These are phyloP conservation scores for Desmodesmus armatus DNA, from an alignment of 139 green algal species.

Conservation along the genomic window DNA sequence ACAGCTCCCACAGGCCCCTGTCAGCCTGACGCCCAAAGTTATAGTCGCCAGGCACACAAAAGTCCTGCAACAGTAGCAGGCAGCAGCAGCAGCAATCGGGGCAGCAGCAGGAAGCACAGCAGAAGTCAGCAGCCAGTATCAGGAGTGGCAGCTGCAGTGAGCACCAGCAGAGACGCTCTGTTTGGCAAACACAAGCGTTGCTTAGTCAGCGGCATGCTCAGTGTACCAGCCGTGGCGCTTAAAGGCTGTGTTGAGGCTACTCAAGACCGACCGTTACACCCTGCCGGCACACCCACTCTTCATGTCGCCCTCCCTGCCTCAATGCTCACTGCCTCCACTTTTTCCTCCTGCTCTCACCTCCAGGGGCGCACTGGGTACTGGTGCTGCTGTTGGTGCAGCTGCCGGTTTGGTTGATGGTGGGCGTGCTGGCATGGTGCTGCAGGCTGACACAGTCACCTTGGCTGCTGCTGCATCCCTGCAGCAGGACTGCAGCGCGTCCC, in stretches of 20 bases:
- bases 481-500: constrained; percentile 16
- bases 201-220: too few species aligned
- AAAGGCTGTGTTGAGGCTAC: not conserved
- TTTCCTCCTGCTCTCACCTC: too few species aligned
- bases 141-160: not conserved
- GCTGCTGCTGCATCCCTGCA: not conserved
- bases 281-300: too few species aligned
- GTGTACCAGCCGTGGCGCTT: not conserved
- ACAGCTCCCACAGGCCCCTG: not conserved
- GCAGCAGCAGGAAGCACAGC: not conserved
- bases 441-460: not conserved
- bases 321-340: not conserved
- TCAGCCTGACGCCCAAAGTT: not conserved
- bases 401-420: not conserved
- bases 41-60: not conserved
- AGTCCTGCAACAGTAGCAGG: not conserved
- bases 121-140: not conserved
- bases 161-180: not conserved
- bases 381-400: not conserved
- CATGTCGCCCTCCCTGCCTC: too few species aligned
- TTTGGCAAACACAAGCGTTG: too few species aligned
- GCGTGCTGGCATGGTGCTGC: not conserved
- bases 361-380: too few species aligned
- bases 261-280: too few species aligned
- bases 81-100: not conserved